Evolutionary conservation across 2,329 filamentous ascomycete species (phyloP).

Genomic region (Sporothrix dimorphospora): DNA sequence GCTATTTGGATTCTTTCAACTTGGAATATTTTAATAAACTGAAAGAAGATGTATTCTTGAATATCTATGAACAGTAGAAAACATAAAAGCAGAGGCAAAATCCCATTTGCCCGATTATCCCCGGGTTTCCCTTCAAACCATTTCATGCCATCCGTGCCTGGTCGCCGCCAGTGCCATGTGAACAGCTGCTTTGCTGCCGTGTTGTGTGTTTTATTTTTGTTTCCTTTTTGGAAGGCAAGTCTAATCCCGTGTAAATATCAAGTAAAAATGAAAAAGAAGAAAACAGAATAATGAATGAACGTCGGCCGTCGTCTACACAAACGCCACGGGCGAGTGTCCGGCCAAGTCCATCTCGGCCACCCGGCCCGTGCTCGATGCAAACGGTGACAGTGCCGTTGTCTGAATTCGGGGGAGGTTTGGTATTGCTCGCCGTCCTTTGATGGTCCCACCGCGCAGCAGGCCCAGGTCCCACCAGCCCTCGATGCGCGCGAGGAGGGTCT

Average conservation of each 20-base stretch:
- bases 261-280: background rate
- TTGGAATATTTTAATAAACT: background rate
- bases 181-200: too few species aligned
- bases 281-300: background rate
- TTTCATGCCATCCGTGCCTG: background rate
- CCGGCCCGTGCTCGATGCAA: background rate
- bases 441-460: constrained; percentile 42
- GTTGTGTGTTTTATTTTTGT: background rate
- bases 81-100: background rate
- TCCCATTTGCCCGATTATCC: constrained; percentile 6
- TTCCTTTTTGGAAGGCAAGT: constrained; percentile 16
- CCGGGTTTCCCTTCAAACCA: background rate
- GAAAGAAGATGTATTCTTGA: background rate
- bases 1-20: too few species aligned
- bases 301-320: constrained; percentile 8
- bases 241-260: background rate
- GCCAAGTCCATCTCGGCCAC: background rate
- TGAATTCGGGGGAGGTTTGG: background rate
- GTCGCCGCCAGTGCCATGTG: background rate
- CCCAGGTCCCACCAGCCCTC: constrained; percentile 61
- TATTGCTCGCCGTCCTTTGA: constrained; percentile 44
- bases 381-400: background rate
- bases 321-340: constrained; percentile 5
- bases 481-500: constrained; percentile 52
- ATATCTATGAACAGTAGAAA: background rate